Base-by-base conservation (phyloP, 2,329 filamentous ascomycete species). In the Colletotrichum trifolii region DNA sequence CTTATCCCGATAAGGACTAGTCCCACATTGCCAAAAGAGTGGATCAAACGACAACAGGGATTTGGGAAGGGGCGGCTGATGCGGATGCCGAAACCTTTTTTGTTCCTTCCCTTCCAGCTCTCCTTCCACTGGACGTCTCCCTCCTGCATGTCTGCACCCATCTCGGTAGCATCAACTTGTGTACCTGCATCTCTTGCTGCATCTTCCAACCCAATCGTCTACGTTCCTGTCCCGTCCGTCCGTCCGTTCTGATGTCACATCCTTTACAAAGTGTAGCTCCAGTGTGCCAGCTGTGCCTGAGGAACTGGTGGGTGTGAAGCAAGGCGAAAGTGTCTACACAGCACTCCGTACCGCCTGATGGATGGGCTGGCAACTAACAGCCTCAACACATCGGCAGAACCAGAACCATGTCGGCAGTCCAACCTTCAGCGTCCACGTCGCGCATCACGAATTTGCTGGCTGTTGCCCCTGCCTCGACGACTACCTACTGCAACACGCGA, bases 41-140 rank as follows among this genome's bases (percentile, higher is more conserved):
- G 55, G 61, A 66, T 69, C 67, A 69, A 68, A 69, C 67, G 47
- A 54, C 35, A 39, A 54, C 58, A 68, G 56, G 66, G 66, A 42
- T 57, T n/a, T 46, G 38, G 42, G 63, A 66, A 66, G 63, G 58
- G 63, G 58, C 63, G 63, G 63, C 59, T 63, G 46, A 17, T 57
- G 58, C 36, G 42, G 63, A 57, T 63, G 63, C 63, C 63, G 63
- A 66, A 63, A 66, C 59, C 58, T 66, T 63, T 65, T 63, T 52
- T 47, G 62, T 62, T 25, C 40, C 62, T 25, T 53, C 52, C n/a
- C 17, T 15, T 45, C 8, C 42, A 9, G 25, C 15, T 11, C 17
- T 55, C 45, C 48, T 42, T 11, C 43, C 54, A n/a, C 40, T 8
- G 15, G 40, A 12, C 11, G 13, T 8, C 42, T 25, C 25, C 25